Evolutionary conservation across 1,139 yeast genomes (phyloP), one percentile per base, ranked within the genome.

Genomic region (Nakaseomyces glabratus): DNA sequence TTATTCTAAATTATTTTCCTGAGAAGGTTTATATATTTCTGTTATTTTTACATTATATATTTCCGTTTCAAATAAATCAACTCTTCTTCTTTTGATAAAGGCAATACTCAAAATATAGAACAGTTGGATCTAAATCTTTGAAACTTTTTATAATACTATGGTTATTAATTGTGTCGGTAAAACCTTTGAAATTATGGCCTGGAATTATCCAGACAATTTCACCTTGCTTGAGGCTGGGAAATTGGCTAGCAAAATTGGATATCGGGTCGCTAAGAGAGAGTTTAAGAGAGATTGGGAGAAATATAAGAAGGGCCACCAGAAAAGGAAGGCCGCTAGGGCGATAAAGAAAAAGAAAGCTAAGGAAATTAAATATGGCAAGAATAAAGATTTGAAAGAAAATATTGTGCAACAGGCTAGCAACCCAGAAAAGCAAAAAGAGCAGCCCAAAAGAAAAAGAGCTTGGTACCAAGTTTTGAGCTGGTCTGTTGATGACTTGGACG

Each of bases 191-290:
- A 17, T 26, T 14, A 8, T 26, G 5, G 20, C 21, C 9, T 26
- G 30, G 30, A 13, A 26, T 18, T 17, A 26, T 18, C 21, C 30
- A n/a, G 7, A 14, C 8, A 21, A 26, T 18, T 17, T 13, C 11
- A n/a, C 30, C 5, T 20, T 26, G 4, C 6, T 14, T 9, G 19
- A 26, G 15, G 30, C 30, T 7, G 18, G 15, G 4, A 26, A 15
- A n/a, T 17, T 26, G 6, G 30, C 21, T 6, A 15, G 21, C 5
- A 26, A 17, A n/a, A 21, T 26, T n/a, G 21, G 30, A 2, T 14
- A 17, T 17, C 15, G 21, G 8, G 10, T 26, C 15, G 18, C 18
- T 11, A 26, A 26, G 11, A 17, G 30, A 10, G 18, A 26, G 8
- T 4, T 26, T 12, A 26, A 12, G 13, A 20, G 30, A 7, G 18